Evolutionary conservation across 2,329 filamentous ascomycete genomes (phyloP), one percentile per base, ranked within the genome.

Genomic region (Tolypocladium guangdongense): DNA sequence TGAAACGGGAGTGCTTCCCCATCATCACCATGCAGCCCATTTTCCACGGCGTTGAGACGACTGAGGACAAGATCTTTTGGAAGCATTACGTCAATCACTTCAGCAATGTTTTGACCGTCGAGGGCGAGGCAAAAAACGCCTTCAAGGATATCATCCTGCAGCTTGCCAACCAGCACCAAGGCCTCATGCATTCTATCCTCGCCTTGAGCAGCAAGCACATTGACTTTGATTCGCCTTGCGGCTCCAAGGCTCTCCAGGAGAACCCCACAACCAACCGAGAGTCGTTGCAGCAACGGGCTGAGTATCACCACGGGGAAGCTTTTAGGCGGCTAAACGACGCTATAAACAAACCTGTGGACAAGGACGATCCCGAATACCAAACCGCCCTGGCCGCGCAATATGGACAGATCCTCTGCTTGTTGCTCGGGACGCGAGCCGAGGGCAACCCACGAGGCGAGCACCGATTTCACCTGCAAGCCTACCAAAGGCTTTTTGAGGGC

Each of bases 121-220:
- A 92, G 63, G 85, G 86, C 50, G 88, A 91, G 64, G 79, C 85
- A 56, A 83, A 84, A 55, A 95, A 95, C 60, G 88, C 89, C 1
- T 95, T 95, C 72, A 88, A 88, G 64, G 86, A 90, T 58, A 85
- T 93, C 59, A 74, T 96, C 37, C 75, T 95, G 3, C 88, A 88
- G 1, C 87, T 95, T 73, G 90, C 90, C 3, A 83, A 88, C 43
- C 78, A 84, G 56, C 86, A 95, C 64, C 78, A 83, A 57, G 89
- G 89, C 14, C 74, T 96, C 51, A 95, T 96, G 90, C 90, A 96
- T 66, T 93, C 90, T 12, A 82, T 96, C 50, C 78, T 96, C 52
- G 90, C 88, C 46, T 76, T 96, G 10, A 88, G 90, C 38, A 88
- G 88, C 60, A 90, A 84, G 56, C 90, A 95, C 62, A 78, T 85